Percentiles rank a stretch among this genome's conserved stretches.
phyloP scores from a whole-genome alignment of 345 rosid species.

The Hirschfeldia incana region DNA sequence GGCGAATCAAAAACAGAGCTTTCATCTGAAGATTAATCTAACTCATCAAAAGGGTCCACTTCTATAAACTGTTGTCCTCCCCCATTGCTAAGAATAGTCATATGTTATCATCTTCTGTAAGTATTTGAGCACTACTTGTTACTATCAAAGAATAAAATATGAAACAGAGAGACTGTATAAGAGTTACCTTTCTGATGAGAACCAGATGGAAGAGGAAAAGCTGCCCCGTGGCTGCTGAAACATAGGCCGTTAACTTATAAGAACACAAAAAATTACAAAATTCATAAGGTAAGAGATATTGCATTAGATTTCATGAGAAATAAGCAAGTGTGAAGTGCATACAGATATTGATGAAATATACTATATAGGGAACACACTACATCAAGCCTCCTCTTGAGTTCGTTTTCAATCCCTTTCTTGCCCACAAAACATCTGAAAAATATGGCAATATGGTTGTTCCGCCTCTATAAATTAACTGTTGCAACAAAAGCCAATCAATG shows the following conservation, averaged over 20 bases:
- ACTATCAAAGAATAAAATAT: no score
- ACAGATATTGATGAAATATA: slow-evolving; percentile 80
- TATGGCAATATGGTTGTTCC: slow-evolving; percentile 83
- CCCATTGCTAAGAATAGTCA: no score
- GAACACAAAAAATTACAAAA: slow-evolving; percentile 12
- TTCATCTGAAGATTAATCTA: not conserved
- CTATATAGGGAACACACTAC: slow-evolving; percentile 42
- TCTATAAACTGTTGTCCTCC: no score
- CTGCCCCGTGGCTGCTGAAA: no score
- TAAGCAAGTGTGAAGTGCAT: slow-evolving; percentile 15
- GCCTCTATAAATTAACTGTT: slow-evolving; percentile 84
- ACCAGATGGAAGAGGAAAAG: no score
- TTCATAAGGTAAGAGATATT: slow-evolving; percentile 1
- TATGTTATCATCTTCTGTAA: no score
- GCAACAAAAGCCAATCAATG: slow-evolving; percentile 5
- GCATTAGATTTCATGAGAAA: not conserved
- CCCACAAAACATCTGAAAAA: slow-evolving; percentile 81
- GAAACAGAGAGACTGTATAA: no score
- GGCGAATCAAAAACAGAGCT: not conserved
- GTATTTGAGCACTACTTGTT: no score
- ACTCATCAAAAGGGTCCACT: no score
- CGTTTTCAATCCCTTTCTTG: slow-evolving; percentile 72
- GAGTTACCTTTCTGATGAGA: no score
- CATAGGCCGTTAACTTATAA: no score
- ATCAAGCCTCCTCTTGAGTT: slow-evolving; percentile 58